phyloP scores from a whole-genome alignment of 2,329 filamentous ascomycete genomes.

The Chalara sp. region DNA sequence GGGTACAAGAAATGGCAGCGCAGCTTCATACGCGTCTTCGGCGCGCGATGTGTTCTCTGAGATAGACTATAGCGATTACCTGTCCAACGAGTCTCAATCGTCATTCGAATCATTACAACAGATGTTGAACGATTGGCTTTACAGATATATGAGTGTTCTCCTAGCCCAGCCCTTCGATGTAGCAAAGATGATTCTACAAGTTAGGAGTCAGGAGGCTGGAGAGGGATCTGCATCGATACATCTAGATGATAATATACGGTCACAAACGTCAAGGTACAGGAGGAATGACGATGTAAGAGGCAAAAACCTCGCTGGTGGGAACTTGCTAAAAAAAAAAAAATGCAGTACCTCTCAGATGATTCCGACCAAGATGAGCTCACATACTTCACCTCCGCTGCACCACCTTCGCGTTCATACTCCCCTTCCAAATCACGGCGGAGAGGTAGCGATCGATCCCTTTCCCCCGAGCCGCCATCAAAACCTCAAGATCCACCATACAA shows the following conservation, averaged over 20 bases:
- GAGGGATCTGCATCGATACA: constrained; percentile 7
- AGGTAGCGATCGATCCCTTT: constrained; percentile 18
- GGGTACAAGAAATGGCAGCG: constrained; percentile 27
- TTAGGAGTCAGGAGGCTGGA: constrained; percentile 43
- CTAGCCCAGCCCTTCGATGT: constrained; percentile 96
- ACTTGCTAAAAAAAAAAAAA: too few species aligned
- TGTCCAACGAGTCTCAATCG: constrained; percentile 64
- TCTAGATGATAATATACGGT: constrained; percentile 1
- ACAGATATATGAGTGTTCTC: constrained; percentile 85
- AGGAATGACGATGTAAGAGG: constrained; percentile 21
- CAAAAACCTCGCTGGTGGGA: neutral
- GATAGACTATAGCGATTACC: constrained; percentile 84
- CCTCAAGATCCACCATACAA: constrained; percentile 42
- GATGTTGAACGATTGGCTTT: constrained; percentile 76
- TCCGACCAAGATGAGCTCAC: constrained; percentile 72
- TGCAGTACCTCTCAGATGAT: constrained; percentile 50
- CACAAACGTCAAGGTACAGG: constrained; percentile 15
- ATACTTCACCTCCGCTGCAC: constrained; percentile 68
- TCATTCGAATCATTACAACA: constrained; percentile 68
- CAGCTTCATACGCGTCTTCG: constrained; percentile 51
- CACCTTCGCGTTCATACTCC: constrained; percentile 33
- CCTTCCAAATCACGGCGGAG: constrained; percentile 31
- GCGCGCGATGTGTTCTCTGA: constrained; percentile 84
- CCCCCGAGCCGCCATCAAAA: constrained; percentile 28
- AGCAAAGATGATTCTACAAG: constrained; percentile 86